phyloP scores from a whole-genome alignment of 768 basidiomycete genomes.

The Mycena indigotica region DNA sequence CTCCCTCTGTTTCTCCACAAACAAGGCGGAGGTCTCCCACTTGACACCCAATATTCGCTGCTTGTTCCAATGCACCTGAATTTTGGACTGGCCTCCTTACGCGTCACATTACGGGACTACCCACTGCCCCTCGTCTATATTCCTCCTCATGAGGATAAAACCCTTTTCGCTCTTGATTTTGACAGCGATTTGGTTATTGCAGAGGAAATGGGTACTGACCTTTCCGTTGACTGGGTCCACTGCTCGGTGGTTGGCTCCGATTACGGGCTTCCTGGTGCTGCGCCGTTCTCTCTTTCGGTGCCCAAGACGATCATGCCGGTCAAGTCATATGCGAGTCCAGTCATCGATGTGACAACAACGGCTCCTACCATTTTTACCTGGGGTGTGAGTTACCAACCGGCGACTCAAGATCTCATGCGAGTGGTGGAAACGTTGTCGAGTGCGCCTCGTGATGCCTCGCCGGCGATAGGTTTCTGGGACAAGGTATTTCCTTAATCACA shows the following conservation, averaged over 20 bases:
- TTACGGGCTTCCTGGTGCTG: constrained; percentile 52
- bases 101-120: constrained; percentile 79
- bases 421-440: constrained; percentile 81
- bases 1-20: constrained; percentile 67
- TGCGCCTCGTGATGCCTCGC: constrained; percentile 78
- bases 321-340: constrained; percentile 85
- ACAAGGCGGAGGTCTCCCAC: constrained; percentile 69
- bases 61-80: constrained; percentile 81
- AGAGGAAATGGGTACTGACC: constrained; percentile 76
- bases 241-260: constrained; percentile 64
- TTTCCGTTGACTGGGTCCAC: constrained; percentile 72
- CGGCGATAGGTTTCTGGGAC: constrained; percentile 92
- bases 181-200: constrained; percentile 81
- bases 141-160: constrained; percentile 46
- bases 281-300: constrained; percentile 59
- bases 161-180: constrained; percentile 57
- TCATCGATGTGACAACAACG: constrained; percentile 64
- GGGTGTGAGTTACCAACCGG: constrained; percentile 86
- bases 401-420: constrained; percentile 83
- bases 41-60: constrained; percentile 71
- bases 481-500: constrained; percentile 47
- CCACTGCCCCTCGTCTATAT: constrained; percentile 83
- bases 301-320: constrained; percentile 96
- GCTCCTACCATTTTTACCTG: constrained; percentile 78
- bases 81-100: constrained; percentile 63